Conservation (phyloP, 2,329 filamentous ascomycete genomes). For the Fusarium sp. region DNA sequence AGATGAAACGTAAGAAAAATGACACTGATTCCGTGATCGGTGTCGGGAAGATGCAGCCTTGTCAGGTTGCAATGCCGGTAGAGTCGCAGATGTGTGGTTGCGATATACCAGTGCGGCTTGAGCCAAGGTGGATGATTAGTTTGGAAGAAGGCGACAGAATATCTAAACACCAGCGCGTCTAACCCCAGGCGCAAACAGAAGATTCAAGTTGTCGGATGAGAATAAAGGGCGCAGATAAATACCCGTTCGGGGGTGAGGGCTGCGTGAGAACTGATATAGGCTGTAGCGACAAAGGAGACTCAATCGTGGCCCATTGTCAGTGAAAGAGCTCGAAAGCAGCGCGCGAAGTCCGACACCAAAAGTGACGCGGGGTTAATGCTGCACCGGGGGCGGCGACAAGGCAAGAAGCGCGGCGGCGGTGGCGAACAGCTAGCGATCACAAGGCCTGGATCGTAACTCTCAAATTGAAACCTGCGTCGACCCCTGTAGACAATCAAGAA, state of each 20-base stretch:
- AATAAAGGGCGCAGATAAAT: slow-evolving; percentile 33
- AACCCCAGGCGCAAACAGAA: slow-evolving; percentile 52
- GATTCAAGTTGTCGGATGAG: slow-evolving; percentile 42
- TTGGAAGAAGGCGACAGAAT: slow-evolving; percentile 38
- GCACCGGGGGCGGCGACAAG: slow-evolving; percentile 29
- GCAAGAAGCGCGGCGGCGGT: slow-evolving; percentile 31
- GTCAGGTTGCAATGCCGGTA: slow-evolving; percentile 38
- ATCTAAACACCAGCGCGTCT: slow-evolving; percentile 57
- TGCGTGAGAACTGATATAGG: slow-evolving; percentile 18
- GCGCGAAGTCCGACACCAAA: slow-evolving; percentile 43
- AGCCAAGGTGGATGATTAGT: slow-evolving; percentile 45
- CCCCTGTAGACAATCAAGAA: slow-evolving; percentile 21
- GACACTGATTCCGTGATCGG: slow-evolving; percentile 26
- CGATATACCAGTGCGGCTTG: slow-evolving; percentile 33
- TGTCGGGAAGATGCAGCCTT: slow-evolving; percentile 33
- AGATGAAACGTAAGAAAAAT: slow-evolving; percentile 39
- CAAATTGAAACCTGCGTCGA: slow-evolving; percentile 28
- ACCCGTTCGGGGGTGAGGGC: slow-evolving; percentile 46
- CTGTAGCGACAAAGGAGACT: slow-evolving; percentile 43
- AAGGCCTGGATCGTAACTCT: slow-evolving; percentile 24
- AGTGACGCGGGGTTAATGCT: slow-evolving; percentile 44
- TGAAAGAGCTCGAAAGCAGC: slow-evolving; percentile 45
- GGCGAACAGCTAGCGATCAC: slow-evolving; percentile 37
- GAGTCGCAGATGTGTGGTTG: slow-evolving; percentile 38
- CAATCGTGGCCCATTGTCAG: slow-evolving; percentile 53